Evolutionary conservation across 139 green algal genomes (phyloP).

Genomic region (Volvox africanus): DNA sequence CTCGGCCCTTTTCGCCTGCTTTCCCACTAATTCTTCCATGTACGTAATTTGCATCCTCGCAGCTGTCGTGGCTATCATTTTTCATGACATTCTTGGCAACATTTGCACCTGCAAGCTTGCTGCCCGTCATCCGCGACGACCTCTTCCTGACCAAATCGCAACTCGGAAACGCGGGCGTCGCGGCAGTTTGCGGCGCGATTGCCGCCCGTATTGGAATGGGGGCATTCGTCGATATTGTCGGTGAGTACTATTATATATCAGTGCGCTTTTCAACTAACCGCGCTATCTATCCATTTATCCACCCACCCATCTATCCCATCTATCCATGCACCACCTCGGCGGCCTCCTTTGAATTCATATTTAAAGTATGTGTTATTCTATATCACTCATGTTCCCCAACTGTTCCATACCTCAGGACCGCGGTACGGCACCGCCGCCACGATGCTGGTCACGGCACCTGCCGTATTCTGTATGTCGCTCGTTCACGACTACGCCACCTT

Average conservation of each 20-base stretch:
- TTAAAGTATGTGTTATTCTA: no score
- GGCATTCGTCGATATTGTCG: constrained; percentile 82
- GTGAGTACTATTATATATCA: constrained; percentile 57
- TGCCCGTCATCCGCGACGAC: constrained; percentile 89
- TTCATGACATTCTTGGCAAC: constrained; percentile 93
- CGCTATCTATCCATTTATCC: no score
- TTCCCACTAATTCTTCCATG: not conserved
- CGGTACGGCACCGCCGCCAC: constrained; percentile 63
- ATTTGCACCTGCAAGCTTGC: constrained; percentile 87
- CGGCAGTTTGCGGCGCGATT: constrained; percentile 80
- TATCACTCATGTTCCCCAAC: not conserved
- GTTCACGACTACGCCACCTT: constrained; percentile 80
- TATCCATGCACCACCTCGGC: no score
- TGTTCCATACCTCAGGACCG: not conserved
- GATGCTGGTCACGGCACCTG: constrained; percentile 71
- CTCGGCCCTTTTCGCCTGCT: not conserved
- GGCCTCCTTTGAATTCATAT: no score
- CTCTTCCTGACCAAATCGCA: constrained; percentile 79
- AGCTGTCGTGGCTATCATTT: constrained; percentile 91
- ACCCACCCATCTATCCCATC: no score
- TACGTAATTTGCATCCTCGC: not conserved
- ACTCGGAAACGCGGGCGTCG: constrained; percentile 60
- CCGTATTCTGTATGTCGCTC: constrained; percentile 81
- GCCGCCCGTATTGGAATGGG: constrained; percentile 77
- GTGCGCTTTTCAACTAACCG: no score